Evolutionary conservation across 805 yeast genomes (phyloP), one percentile per base, ranked within the genome.

Genomic region (Candida pseudofarinosa): DNA sequence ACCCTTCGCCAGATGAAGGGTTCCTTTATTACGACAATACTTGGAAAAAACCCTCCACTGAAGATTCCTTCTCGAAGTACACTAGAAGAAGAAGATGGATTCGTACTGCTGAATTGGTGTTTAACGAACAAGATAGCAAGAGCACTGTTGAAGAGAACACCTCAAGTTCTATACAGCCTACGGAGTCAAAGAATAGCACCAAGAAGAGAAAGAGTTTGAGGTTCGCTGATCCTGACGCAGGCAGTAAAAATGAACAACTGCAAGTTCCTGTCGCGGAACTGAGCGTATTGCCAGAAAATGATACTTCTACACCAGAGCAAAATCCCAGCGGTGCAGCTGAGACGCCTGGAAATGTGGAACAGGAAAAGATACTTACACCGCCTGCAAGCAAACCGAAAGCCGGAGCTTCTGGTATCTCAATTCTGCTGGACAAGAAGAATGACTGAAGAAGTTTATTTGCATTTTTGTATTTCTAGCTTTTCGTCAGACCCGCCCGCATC

Each of bases 11-110:
- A 1, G 90, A 86, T 58, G 97, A 88, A 45, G 98, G 96, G 0
- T 91, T 75, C 64, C 79, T 91, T 39, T 91, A 83, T 63, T 88
- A 79, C 55, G 98, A 91, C 61, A 93, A 89, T 59, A 84, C 95
- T 3, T 91, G 99, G 99, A 87, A 86, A 53, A 81, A 80, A 51
- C 96, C 98, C 14, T 69, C 89, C 1, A 80, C 93, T 0, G 96
- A 87, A 43, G 95, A 90, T 59, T 76, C 93, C 3, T 90, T 81
- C 63, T 80, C 93, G 18, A 89, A 88, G 61, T 91, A 89, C 58
- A 91, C 98, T 4, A 79, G 99, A 62, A 78, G 97, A 59, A 79
- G 99, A 69, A 76, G 97, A 59, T 91, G 99, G 99, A 79, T 91
- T 13, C 78, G 99, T 50, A 88, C 95, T 1, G 99, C 99, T 0